Base-by-base conservation (phyloP, 2,329 filamentous ascomycete species). In the Trichoderma gracile region DNA sequence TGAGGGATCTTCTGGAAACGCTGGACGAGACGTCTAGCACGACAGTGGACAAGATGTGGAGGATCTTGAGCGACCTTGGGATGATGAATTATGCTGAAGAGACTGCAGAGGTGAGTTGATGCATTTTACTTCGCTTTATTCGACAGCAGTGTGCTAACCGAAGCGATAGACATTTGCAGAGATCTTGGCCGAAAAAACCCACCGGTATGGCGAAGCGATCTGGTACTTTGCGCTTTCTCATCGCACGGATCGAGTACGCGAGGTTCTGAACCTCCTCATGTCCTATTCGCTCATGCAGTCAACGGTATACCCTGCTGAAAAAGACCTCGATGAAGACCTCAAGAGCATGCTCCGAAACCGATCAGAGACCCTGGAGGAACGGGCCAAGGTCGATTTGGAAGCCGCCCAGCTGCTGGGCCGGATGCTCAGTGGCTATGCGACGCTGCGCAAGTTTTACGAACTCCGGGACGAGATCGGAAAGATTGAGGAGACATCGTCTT, bases 171-270 rank as follows among this genome's bases (percentile, higher is more conserved):
- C 89, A 68, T 97, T 92, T 73, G 94, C 93, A 64, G 89, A 97
- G 68, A 83, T 88, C 54, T 82, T 97, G 45, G 86, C 88, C 12
- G 83, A 87, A 66, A 85, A 86, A 47, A 89, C 90, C 0, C 86
- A 91, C 70, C 86, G 89, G 62, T 97, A 94, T 70, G 94, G 94
- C 61, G 87, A 94, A 68, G 91, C 92, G 0, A 83, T 98, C 21
- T 89, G 95, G 78, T 97, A 96, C 80, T 98, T 95, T 74, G 90
- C 94, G 25, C 86, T 96, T 14, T 91, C 93, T 3, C 93, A 96
- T 72, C 86, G 89, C 27, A 80, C 86, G 1, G 82, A 84, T 68
- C 96, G 94, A 76, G 89, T 97, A 59, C 91, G 91, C 71, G 88
- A 93, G 67, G 90, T 97, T 21, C 84, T 97, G 49, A 91, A 96